Conservation (phyloP, 805 yeast genomes). For the Starmerella stellata region DNA sequence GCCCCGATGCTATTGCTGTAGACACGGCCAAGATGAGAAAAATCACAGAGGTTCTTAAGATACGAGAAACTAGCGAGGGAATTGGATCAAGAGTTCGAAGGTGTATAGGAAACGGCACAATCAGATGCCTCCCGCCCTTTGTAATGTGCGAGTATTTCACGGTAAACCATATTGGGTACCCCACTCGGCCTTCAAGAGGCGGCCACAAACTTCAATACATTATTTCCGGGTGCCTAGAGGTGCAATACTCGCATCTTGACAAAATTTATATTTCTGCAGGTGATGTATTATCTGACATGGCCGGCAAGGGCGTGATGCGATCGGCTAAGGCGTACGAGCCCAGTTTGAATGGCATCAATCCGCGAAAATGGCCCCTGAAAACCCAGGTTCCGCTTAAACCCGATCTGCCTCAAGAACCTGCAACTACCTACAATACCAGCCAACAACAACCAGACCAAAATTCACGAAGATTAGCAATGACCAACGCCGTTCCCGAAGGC, state of each 20-base stretch:
- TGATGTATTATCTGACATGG: constrained; percentile 15
- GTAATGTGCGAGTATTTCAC: constrained; percentile 14
- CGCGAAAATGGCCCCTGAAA: no score
- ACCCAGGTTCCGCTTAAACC: background rate
- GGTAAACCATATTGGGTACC: constrained; percentile 12
- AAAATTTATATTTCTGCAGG: background rate
- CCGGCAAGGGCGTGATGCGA: constrained; percentile 15
- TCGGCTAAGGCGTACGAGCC: background rate
- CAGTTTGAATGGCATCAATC: no score
- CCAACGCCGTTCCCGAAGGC: no score
- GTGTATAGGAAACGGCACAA: constrained; percentile 9
- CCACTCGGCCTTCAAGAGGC: constrained; percentile 17
- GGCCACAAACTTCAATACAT: constrained; percentile 12
- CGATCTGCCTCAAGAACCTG: background rate
- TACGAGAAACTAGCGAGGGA: constrained; percentile 12
- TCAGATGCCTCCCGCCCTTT: constrained; percentile 16
- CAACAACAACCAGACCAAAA: no score
- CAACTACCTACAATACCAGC: background rate
- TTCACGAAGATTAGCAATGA: no score
- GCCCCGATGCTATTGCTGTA: no score
- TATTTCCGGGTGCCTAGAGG: constrained; percentile 7
- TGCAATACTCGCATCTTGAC: constrained; percentile 9
- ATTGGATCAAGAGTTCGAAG: constrained; percentile 9
- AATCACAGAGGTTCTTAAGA: constrained; percentile 5
- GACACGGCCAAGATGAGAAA: background rate